Conservation (phyloP, 192 early-diverging fungal genomes). For the Geosiphon pyriformis region DNA sequence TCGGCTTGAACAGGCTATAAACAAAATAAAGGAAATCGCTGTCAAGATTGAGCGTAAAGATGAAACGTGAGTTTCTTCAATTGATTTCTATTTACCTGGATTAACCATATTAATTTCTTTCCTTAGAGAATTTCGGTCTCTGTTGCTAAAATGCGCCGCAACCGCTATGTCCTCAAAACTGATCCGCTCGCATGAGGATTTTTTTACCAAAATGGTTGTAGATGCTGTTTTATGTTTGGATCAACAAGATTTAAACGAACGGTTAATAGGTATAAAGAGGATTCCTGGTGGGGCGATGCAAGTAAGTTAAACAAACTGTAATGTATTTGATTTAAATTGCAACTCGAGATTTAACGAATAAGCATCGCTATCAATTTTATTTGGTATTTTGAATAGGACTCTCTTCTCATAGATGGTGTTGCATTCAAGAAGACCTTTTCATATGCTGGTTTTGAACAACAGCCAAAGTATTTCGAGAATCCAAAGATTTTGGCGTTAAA, state of each 20-base stretch:
- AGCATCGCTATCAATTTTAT: background rate
- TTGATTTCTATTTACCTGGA: background rate
- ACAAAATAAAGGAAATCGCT: constrained; percentile 90
- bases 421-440: constrained; percentile 99
- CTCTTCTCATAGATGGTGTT: constrained; percentile 90
- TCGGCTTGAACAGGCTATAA: constrained; percentile 54
- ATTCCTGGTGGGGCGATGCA: constrained; percentile 97
- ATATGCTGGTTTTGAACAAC: constrained; percentile 99
- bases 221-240: constrained; percentile 94
- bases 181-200: constrained; percentile 93
- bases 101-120: background rate
- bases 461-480: constrained; percentile 89
- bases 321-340: background rate
- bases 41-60: constrained; percentile 78
- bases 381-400: constrained; percentile 52
- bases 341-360: background rate
- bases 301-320: background rate
- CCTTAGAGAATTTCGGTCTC: constrained; percentile 74
- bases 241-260: constrained; percentile 93
- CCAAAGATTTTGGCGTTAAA: constrained; percentile 92
- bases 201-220: constrained; percentile 98
- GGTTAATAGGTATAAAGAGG: constrained; percentile 98
- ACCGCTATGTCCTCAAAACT: constrained; percentile 99
- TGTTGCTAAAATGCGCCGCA: constrained; percentile 93
- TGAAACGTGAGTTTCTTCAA: constrained; percentile 44